Percentiles rank a stretch among this genome's conserved stretches.
Conservation (phyloP, 306 rosid species). For the Chamaecrista fasciculata region DNA sequence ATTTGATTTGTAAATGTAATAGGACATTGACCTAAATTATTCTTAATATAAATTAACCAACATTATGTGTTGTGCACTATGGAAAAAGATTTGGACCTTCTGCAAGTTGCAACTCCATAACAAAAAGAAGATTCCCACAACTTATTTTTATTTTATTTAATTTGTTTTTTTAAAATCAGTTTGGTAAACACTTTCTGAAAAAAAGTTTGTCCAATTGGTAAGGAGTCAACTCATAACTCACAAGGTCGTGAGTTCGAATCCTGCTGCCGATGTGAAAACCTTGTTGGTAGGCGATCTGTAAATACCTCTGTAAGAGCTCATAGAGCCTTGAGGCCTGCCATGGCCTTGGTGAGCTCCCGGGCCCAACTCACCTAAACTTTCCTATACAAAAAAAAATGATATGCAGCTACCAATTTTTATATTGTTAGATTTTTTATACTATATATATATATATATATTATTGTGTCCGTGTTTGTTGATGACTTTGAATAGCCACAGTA, state of each 20-base stretch:
- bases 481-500: not conserved
- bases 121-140: conserved; percentile 14
- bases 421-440: not conserved
- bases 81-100: conserved; percentile 3
- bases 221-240: too few relatives aligned
- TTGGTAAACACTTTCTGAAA: not conserved
- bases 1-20: not conserved
- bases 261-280: too few relatives aligned
- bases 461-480: not conserved
- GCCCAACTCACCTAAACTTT: too few relatives aligned
- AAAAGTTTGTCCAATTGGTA: too few relatives aligned
- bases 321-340: too few relatives aligned
- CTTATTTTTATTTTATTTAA: not conserved
- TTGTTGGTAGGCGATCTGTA: too few relatives aligned
- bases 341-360: too few relatives aligned
- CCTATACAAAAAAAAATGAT: too few relatives aligned
- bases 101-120: conserved; percentile 33
- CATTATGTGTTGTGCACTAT: conserved; percentile 7
- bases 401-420: not conserved
- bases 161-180: not conserved
- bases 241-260: too few relatives aligned
- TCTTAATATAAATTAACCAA: conserved; percentile 14
- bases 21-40: conserved; percentile 31
- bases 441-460: too few relatives aligned
- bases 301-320: too few relatives aligned